These are phyloP conservation scores for Gossypium longicalyx DNA, from an alignment of 345 rosid species.

Conservation along the genomic window DNA sequence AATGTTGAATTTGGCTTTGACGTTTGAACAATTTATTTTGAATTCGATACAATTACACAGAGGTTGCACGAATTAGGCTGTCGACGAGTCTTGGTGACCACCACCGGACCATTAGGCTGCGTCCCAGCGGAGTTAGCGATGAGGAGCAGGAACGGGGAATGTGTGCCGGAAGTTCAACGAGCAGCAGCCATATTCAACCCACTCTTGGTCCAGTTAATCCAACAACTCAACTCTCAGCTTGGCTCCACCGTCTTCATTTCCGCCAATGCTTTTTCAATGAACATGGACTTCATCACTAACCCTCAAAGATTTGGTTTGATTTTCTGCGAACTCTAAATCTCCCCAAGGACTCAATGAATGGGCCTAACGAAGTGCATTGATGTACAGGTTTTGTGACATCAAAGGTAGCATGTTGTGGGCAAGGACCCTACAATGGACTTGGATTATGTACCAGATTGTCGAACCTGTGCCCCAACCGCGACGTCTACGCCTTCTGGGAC, in stretches of 20 bases:
- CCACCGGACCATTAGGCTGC: conserved; percentile 52
- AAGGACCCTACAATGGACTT: conserved; percentile 45
- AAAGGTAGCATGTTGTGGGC: conserved; percentile 52
- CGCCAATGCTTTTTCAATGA: conserved; percentile 31
- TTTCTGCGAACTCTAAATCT: neutral
- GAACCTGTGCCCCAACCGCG: conserved; percentile 43
- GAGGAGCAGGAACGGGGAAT: conserved; percentile 41
- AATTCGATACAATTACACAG: conserved; percentile 18
- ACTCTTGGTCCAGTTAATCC: conserved; percentile 30
- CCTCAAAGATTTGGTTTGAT: conserved; percentile 36
- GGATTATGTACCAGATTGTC: conserved; percentile 38
- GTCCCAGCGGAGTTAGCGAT: conserved; percentile 42
- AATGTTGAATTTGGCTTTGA: neutral
- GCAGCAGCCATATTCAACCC: conserved; percentile 44
- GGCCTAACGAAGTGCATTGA: too few relatives aligned
- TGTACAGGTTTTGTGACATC: conserved; percentile 42
- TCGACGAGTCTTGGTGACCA: conserved; percentile 43
- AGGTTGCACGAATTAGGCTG: conserved; percentile 43
- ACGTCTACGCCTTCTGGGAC: conserved; percentile 46
- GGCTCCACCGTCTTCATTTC: conserved; percentile 37
- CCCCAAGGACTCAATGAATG: too few relatives aligned
- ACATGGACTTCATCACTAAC: conserved; percentile 37
- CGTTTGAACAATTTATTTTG: neutral
- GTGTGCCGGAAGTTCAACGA: conserved; percentile 30
- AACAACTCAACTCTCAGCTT: conserved; percentile 30